Evolutionary conservation across 2,329 filamentous ascomycete species (phyloP).

Genomic region (Xylaria sp.): DNA sequence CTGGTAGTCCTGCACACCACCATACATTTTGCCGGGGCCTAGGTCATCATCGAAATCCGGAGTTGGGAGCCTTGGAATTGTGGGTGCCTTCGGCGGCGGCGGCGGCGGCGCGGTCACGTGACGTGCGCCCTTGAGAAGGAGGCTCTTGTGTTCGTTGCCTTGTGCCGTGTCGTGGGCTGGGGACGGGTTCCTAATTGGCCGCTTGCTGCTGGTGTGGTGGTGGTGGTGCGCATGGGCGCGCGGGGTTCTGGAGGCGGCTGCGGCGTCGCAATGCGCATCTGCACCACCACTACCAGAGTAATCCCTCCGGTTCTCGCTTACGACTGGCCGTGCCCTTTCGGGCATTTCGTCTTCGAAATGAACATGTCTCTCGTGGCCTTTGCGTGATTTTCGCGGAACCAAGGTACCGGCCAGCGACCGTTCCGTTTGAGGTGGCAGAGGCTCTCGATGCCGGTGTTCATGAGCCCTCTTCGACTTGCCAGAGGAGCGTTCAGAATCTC

Average conservation of each 20-base stretch:
- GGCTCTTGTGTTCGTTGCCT: conserved; percentile 1
- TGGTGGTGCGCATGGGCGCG: conserved; percentile 5
- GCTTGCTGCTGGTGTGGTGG: conserved; percentile 3
- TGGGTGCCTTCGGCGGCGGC: conserved; percentile 25
- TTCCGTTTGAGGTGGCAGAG: conserved; percentile 1
- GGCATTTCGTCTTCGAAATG: background rate
- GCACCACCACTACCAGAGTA: conserved; percentile 1
- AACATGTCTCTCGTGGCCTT: background rate
- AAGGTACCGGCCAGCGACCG: background rate
- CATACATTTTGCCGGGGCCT: conserved; percentile 13
- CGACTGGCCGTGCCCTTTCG: background rate
- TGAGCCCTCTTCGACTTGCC: background rate
- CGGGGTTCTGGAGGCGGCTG: conserved; percentile 7
- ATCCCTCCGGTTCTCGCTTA: conserved; percentile 2
- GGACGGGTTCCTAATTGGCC: conserved; percentile 5
- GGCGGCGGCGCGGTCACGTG: conserved; percentile 15
- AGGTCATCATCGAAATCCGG: conserved; percentile 32
- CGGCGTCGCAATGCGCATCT: conserved; percentile 5
- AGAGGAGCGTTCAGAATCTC: background rate
- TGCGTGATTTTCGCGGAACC: background rate
- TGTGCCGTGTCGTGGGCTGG: conserved; percentile 7
- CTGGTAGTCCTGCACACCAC: conserved; percentile 9
- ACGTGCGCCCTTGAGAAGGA: conserved; percentile 10
- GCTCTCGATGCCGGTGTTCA: conserved; percentile 1
- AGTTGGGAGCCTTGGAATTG: conserved; percentile 32